Base-by-base conservation (phyloP, 2,329 filamentous ascomycete species). In the Fonsecaea pugnacius region DNA sequence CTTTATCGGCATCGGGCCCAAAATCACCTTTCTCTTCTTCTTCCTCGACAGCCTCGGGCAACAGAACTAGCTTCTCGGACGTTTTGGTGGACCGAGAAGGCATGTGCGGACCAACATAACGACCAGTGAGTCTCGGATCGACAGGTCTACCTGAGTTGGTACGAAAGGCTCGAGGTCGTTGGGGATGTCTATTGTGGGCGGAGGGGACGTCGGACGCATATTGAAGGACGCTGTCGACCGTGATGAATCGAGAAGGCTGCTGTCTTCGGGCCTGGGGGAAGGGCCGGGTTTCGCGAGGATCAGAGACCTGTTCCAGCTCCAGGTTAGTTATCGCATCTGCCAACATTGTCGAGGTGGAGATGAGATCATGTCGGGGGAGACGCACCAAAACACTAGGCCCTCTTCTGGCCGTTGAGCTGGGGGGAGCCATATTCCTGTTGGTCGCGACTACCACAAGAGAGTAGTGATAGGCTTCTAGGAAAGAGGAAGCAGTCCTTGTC, bases 161-260 rank as follows among this genome's bases (percentile, higher is more conserved):
- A 9, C 73, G 71, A 18, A 76, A 72, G 16, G 84, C 82, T 60
- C 83, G 77, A 57, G 78, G 75, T 32, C 81, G 77, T 33, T 82
- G 80, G 1, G 91, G 89, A 0, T 86, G 84, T 43, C 95, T 88
- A 62, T 92, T 91, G 77, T 97, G 94, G 72, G 92, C 93, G 0
- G 95, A 98, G 1, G 95, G 95, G 46, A 99, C 95, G 74, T 97
- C 93, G 56, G 92, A 95, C 65, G 92, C 90, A 80, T 96, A 91
- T 76, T 96, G 92, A 4, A 99, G 87, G 69, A 98, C 91, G 75
- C 94, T 96, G 79, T 99, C 95, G 76, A 99, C 94, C 16, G 84
- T 87, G 75, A 98, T 91, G 76, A 91, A 91, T 72, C 87, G 90
- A 81, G 87, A 93, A 70, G 84, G 82, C 24, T 48, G 18, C 70